phyloP scores from a whole-genome alignment of 2,329 filamentous ascomycete genomes.

The Coniochaeta prunicola region DNA sequence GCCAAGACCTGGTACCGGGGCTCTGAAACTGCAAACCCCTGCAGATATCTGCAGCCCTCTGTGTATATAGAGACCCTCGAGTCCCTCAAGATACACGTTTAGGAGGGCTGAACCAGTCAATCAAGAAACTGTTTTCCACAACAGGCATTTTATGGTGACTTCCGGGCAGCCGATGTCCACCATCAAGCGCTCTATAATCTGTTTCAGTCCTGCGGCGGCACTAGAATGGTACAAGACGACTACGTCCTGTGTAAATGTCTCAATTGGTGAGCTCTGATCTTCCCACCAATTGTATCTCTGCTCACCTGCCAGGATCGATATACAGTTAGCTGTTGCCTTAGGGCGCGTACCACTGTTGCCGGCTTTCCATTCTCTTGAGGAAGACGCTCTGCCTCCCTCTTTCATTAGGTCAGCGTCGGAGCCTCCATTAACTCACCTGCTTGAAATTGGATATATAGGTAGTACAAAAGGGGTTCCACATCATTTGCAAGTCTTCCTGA shows the following conservation, averaged over 20 bases:
- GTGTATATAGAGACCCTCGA: too few relatives aligned
- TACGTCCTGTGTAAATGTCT: not conserved
- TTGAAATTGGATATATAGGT: not conserved
- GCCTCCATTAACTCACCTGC: not conserved
- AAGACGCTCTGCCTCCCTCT: not conserved
- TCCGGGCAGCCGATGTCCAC: not conserved
- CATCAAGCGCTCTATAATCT: not conserved
- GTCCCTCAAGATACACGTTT: too few relatives aligned
- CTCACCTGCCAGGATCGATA: not conserved
- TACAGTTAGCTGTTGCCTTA: not conserved
- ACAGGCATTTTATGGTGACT: not conserved
- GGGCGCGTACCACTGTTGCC: not conserved
- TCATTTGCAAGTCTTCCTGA: not conserved
- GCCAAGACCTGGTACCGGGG: too few relatives aligned
- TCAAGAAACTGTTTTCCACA: not conserved
- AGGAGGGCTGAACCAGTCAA: too few relatives aligned
- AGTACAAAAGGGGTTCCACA: not conserved
- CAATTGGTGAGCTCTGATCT: not conserved
- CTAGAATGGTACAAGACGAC: not conserved
- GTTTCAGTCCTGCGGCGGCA: not conserved
- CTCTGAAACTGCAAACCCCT: too few relatives aligned
- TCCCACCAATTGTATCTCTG: not conserved
- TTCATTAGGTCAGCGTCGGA: not conserved
- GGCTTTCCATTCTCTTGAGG: not conserved
- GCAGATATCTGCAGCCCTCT: too few relatives aligned